These are phyloP conservation scores for Solanum paucissectum DNA, from an alignment of 257 asterid genomes.

Conservation along the genomic window DNA sequence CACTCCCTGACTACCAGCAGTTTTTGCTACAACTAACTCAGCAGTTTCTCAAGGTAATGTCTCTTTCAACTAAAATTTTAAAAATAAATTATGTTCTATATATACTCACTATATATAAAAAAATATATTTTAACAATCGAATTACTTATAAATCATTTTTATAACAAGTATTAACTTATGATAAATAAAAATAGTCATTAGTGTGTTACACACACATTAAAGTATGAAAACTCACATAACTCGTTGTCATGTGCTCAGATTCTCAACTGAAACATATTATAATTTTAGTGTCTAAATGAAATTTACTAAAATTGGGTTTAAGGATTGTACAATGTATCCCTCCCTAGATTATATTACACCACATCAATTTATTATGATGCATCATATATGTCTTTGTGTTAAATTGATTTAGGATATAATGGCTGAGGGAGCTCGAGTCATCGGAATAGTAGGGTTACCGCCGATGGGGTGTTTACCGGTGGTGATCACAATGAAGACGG, in stretches of 20 bases:
- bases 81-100: neutral
- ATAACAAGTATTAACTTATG: neutral
- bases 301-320: too few relatives aligned
- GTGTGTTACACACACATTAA: neutral
- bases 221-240: too few relatives aligned
- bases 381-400: neutral
- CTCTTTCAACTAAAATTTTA: neutral
- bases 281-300: neutral
- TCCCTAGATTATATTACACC: too few relatives aligned
- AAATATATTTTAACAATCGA: neutral
- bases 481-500: slow-evolving; percentile 28
- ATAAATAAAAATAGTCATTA: neutral
- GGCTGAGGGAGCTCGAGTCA: slow-evolving; percentile 38
- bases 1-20: slow-evolving; percentile 15
- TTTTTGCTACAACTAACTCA: slow-evolving; percentile 19
- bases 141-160: too few relatives aligned
- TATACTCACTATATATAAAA: neutral
- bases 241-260: neutral
- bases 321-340: too few relatives aligned
- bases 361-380: neutral
- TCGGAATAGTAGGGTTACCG: slow-evolving; percentile 47
- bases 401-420: slow-evolving; percentile 22
- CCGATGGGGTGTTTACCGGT: slow-evolving; percentile 67
- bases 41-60: slow-evolving; percentile 29
- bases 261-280: too few relatives aligned